Evolutionary conservation across 768 basidiomycete species (phyloP).

Genomic region (Russula foetens): DNA sequence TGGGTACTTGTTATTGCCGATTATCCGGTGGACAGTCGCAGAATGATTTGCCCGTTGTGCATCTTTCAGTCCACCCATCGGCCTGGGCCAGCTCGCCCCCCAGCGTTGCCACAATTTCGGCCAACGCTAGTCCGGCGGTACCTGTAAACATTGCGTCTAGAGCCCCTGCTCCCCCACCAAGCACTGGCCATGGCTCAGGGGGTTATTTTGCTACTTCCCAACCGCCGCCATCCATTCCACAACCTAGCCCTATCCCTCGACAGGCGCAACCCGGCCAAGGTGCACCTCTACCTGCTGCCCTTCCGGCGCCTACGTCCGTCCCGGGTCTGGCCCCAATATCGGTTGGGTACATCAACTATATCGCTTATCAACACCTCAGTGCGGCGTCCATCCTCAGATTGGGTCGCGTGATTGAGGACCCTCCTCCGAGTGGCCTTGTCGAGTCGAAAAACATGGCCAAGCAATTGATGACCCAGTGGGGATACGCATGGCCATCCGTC

Average conservation of each 20-base stretch:
- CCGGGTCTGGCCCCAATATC: conserved; percentile 12
- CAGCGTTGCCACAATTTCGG: conserved; percentile 20
- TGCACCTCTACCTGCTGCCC: neutral
- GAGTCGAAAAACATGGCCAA: conserved; percentile 22
- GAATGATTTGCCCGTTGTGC: conserved; percentile 54
- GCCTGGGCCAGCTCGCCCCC: conserved; percentile 60
- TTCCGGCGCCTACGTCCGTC: conserved; percentile 7
- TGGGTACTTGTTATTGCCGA: neutral
- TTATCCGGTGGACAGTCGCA: conserved; percentile 33
- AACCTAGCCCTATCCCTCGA: neutral
- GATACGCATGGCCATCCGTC: conserved; percentile 37
- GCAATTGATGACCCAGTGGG: conserved; percentile 27
- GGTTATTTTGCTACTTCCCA: neutral
- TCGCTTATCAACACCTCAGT: conserved; percentile 9
- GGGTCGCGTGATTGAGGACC: conserved; percentile 23
- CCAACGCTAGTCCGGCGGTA: conserved; percentile 9
- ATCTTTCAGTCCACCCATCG: conserved; percentile 73
- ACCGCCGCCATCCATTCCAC: neutral
- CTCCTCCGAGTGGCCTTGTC: conserved; percentile 18
- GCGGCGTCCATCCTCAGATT: conserved; percentile 13
- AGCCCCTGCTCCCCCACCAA: conserved; percentile 1
- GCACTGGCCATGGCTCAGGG: neutral
- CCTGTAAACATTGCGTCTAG: neutral
- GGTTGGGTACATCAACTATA: conserved; percentile 12
- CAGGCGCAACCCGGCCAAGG: neutral